phyloP scores from a whole-genome alignment of 208 protist genomes.

The Trypanosoma caninum region DNA sequence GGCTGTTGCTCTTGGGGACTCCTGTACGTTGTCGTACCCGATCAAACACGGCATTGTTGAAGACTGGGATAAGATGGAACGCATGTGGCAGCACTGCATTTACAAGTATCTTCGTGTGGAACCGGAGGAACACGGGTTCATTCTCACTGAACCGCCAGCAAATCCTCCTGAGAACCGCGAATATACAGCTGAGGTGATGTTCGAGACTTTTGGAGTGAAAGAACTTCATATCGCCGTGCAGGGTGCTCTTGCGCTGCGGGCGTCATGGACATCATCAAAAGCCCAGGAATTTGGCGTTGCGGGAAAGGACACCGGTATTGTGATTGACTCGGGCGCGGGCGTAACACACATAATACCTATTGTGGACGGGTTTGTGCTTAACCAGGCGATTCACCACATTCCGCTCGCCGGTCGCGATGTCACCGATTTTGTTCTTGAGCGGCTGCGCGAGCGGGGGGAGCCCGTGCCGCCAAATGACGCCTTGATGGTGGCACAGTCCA shows the following conservation, averaged over 20 bases:
- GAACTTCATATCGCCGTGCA: constrained; percentile 97
- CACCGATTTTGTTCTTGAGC: constrained; percentile 94
- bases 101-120: constrained; percentile 98
- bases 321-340: constrained; percentile 98
- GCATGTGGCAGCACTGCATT: constrained; percentile 96
- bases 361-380: constrained; percentile 97
- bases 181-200: constrained; percentile 98
- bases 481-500: constrained; percentile 88
- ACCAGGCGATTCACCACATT: constrained; percentile 94
- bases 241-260: constrained; percentile 94
- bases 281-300: constrained; percentile 20
- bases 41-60: constrained; percentile 94
- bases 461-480: constrained; percentile 89
- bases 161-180: constrained; percentile 98
- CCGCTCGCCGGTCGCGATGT: constrained; percentile 96
- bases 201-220: constrained; percentile 99
- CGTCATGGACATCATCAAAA: constrained; percentile 87
- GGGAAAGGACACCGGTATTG: constrained; percentile 80
- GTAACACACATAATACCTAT: constrained; percentile 98
- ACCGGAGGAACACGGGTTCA: constrained; percentile 96
- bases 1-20: constrained; percentile 45
- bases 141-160: constrained; percentile 97
- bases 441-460: constrained; percentile 89
- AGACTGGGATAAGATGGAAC: constrained; percentile 98
- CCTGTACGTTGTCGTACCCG: constrained; percentile 57